phyloP scores from a whole-genome alignment of 73 alveolate genomes.

The Uronychia binucleata region DNA sequence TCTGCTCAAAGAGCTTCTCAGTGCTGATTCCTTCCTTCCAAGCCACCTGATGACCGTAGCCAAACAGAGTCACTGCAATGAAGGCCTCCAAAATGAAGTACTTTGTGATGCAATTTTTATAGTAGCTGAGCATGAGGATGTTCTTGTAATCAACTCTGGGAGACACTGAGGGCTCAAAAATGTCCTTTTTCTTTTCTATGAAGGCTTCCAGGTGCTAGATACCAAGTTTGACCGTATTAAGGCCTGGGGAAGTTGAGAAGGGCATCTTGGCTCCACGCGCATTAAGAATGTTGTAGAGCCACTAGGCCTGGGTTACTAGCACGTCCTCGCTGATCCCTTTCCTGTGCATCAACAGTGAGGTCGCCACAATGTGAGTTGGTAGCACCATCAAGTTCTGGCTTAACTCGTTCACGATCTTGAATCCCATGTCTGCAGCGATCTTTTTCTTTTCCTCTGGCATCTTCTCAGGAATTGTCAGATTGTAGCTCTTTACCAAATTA shows the following conservation, averaged over 20 bases:
- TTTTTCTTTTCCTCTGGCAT: conserved; percentile 29
- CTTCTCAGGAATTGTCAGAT: not conserved
- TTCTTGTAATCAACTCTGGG: conserved; percentile 85
- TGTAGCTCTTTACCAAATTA: not conserved
- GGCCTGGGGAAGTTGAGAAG: conserved; percentile 16
- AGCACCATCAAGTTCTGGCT: conserved; percentile 52
- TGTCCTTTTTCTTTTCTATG: conserved; percentile 68
- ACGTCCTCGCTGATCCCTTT: conserved; percentile 88
- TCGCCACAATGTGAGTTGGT: conserved; percentile 87
- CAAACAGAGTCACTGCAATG: conserved; percentile 67
- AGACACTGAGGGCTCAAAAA: conserved; percentile 73
- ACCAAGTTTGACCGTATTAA: conserved; percentile 51
- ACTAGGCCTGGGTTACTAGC: conserved; percentile 67
- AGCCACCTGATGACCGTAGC: conserved; percentile 73
- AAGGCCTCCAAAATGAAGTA: conserved; percentile 74
- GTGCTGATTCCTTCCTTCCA: conserved; percentile 77
- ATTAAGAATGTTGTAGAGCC: conserved; percentile 70
- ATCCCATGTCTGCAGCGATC: conserved; percentile 57
- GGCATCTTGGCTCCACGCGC: conserved; percentile 63
- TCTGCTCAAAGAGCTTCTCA: conserved; percentile 65
- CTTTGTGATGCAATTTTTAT: conserved; percentile 76
- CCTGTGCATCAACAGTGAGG: conserved; percentile 78
- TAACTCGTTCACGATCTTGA: conserved; percentile 43
- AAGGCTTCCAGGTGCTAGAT: conserved; percentile 43
- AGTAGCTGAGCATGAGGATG: conserved; percentile 77